Evolutionary conservation across 345 rosid species (phyloP).

Genomic region (Lepidium aucheri): DNA sequence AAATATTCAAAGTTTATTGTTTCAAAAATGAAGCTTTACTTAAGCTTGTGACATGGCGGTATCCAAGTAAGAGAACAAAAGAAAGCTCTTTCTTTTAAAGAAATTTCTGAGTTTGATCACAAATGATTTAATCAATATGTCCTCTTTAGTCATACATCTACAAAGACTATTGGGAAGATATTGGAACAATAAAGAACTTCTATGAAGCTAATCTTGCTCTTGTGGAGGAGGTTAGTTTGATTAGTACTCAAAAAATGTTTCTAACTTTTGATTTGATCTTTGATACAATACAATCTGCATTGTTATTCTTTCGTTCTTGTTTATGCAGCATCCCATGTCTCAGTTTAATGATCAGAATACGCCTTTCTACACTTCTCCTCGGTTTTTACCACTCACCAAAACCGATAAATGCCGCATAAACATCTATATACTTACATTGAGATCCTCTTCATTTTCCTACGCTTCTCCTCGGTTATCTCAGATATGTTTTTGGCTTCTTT

Average conservation of each 20-base stretch:
- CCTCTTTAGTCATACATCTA: slow-evolving; percentile 56
- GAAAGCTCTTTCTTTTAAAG: not conserved
- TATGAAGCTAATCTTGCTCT: slow-evolving; percentile 94
- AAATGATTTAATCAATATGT: not conserved
- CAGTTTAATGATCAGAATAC: slow-evolving; percentile 83
- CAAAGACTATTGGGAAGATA: slow-evolving; percentile 94
- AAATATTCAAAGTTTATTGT: too few relatives aligned
- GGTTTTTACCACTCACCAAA: slow-evolving; percentile 84
- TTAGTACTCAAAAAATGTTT: not conserved
- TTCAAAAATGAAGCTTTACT: too few relatives aligned
- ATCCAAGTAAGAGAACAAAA: slow-evolving; percentile 45
- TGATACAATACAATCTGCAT: not conserved
- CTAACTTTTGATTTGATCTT: not conserved
- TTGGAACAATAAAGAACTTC: slow-evolving; percentile 82
- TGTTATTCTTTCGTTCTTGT: not conserved
- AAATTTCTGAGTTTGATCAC: not conserved
- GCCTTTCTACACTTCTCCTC: slow-evolving; percentile 90
- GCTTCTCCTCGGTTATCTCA: too few relatives aligned
- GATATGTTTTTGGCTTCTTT: too few relatives aligned
- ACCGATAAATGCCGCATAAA: slow-evolving; percentile 70
- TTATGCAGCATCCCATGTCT: slow-evolving; percentile 57
- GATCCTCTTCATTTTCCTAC: not conserved
- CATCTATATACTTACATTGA: not conserved
- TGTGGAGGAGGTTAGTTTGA: slow-evolving; percentile 60
- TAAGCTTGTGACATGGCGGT: too few relatives aligned